Conservation (phyloP, 257 asterid genomes). For the Cordia subcordata region DNA sequence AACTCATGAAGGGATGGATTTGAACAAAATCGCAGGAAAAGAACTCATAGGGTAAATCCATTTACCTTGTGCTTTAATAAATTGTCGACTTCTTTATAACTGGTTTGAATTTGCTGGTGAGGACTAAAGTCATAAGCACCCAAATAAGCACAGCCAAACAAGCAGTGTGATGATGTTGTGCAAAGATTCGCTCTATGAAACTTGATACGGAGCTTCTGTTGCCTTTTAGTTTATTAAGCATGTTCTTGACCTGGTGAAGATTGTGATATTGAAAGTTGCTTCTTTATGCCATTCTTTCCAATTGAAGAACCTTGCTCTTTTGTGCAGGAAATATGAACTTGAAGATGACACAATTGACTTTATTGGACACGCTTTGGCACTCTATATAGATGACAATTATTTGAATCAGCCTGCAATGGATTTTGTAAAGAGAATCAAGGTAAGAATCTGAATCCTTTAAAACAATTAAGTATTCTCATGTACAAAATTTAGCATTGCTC, state of each 20-base stretch:
- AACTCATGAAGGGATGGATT: slow-evolving; percentile 81
- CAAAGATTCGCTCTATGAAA: too few relatives aligned
- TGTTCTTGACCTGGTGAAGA: too few relatives aligned
- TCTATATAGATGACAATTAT: slow-evolving; percentile 61
- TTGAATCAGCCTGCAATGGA: slow-evolving; percentile 83
- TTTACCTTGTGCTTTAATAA: slow-evolving; percentile 3
- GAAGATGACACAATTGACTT: slow-evolving; percentile 90
- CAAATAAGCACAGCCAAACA: too few relatives aligned
- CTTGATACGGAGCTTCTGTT: neutral
- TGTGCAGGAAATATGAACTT: slow-evolving; percentile 86
- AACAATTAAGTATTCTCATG: neutral
- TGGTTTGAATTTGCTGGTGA: slow-evolving; percentile 6
- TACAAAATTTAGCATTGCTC: too few relatives aligned
- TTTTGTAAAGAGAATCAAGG: slow-evolving; percentile 92
- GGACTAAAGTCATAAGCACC: neutral
- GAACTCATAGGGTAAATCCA: slow-evolving; percentile 65
- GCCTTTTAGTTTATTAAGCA: too few relatives aligned
- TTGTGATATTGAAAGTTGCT: too few relatives aligned
- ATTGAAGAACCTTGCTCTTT: slow-evolving; percentile 6
- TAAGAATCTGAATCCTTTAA: slow-evolving; percentile 4
- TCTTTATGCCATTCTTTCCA: neutral
- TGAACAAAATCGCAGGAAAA: slow-evolving; percentile 61
- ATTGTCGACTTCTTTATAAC: slow-evolving; percentile 3
- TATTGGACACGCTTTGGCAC: slow-evolving; percentile 93
- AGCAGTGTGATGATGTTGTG: too few relatives aligned